Percentiles rank a stretch among this genome's conserved stretches.
Conservation (phyloP, 73 alveolate genomes). For the Halteria grandinella region DNA sequence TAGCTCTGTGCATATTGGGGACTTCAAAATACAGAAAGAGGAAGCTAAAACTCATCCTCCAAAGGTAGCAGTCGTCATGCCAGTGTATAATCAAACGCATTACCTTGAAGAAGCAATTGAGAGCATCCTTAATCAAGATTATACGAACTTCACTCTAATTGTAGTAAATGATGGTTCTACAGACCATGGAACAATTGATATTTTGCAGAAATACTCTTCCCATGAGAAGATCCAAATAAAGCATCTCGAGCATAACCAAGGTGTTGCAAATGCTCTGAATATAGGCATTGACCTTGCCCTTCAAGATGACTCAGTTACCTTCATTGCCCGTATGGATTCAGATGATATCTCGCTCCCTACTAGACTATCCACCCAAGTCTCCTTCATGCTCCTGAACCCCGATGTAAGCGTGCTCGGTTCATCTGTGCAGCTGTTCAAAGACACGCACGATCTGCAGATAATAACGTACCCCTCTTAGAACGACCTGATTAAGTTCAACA, state of each 20-base stretch:
- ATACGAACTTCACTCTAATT: conserved; percentile 64
- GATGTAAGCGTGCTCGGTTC: conserved; percentile 60
- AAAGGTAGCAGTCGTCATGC: conserved; percentile 70
- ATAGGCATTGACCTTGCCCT: conserved; percentile 41
- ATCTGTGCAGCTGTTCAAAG: conserved; percentile 49
- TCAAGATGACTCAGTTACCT: conserved; percentile 11
- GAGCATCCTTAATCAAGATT: conserved; percentile 69
- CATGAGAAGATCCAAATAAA: conserved; percentile 10
- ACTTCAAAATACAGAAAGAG: background rate
- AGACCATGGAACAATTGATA: background rate
- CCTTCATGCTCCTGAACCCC: conserved; percentile 39
- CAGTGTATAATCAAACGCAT: conserved; percentile 66
- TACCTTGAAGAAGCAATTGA: conserved; percentile 65
- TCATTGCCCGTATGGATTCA: conserved; percentile 68
- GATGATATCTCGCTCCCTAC: conserved; percentile 66
- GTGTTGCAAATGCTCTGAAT: conserved; percentile 61
- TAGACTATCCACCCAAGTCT: conserved; percentile 43
- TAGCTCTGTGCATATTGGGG: conserved; percentile 71
- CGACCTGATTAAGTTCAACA: conserved; percentile 52
- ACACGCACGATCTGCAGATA: no score
- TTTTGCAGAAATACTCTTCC: background rate
- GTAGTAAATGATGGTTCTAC: conserved; percentile 83
- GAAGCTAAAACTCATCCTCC: background rate
- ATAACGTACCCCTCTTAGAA: conserved; percentile 41
- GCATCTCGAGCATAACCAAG: conserved; percentile 17